These are phyloP conservation scores for Podospora bellae-mahoneyi DNA, from an alignment of 495 filamentous ascomycete genomes.

Conservation along the genomic window DNA sequence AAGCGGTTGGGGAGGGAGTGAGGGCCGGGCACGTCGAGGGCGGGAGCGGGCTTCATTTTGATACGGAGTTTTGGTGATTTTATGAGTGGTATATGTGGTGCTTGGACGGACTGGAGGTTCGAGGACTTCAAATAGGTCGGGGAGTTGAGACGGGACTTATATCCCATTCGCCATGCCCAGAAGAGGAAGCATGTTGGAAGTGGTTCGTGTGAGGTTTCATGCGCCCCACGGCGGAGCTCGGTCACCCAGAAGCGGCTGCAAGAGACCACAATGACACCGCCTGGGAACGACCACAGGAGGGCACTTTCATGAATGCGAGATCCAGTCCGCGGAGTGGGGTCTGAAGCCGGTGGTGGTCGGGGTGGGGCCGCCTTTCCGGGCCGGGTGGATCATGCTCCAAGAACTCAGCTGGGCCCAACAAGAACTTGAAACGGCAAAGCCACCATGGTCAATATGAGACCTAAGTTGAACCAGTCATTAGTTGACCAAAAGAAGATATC, in stretches of 20 bases:
- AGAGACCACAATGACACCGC: background rate
- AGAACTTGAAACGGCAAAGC: background rate
- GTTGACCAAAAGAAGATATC: background rate
- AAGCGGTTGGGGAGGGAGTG: constrained; percentile 7
- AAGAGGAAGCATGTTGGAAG: background rate
- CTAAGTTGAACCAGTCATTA: background rate
- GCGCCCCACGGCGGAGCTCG: no score
- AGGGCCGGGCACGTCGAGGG: constrained; percentile 1
- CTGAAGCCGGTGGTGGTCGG: background rate
- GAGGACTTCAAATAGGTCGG: background rate
- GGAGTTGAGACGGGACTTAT: background rate
- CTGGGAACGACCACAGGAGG: background rate
- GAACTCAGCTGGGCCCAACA: background rate
- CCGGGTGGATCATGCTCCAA: background rate
- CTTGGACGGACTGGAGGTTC: background rate
- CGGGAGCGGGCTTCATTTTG: background rate
- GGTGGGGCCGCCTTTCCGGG: background rate
- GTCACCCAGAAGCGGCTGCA: background rate
- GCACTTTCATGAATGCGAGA: background rate
- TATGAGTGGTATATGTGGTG: background rate
- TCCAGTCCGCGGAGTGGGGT: background rate
- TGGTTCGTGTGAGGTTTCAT: background rate
- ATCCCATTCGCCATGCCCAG: background rate
- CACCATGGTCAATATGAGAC: background rate
- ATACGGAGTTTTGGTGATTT: background rate